phyloP scores from a whole-genome alignment of 2,329 filamentous ascomycete species.

The Aspergillus hortae region DNA sequence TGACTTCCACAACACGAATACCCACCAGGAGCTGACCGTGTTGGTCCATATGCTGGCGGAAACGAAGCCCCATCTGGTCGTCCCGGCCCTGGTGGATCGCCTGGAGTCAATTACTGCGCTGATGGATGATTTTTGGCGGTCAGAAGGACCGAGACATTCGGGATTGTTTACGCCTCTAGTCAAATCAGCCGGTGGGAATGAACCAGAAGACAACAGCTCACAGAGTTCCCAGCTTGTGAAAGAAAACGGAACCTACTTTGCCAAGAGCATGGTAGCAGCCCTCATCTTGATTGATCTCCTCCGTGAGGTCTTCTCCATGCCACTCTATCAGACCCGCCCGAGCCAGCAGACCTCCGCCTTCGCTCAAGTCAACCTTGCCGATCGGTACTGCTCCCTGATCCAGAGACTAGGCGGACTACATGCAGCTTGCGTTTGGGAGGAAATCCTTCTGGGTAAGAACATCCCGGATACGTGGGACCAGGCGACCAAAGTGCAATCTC shows the following conservation, averaged over 20 bases:
- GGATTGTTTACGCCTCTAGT: conserved; percentile 71
- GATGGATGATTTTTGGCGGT: conserved; percentile 61
- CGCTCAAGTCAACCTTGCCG: conserved; percentile 74
- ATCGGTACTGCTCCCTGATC: conserved; percentile 74
- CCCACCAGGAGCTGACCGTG: conserved; percentile 67
- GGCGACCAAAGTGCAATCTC: conserved; percentile 41
- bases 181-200: conserved; percentile 22
- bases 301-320: conserved; percentile 66
- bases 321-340: conserved; percentile 62
- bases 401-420: conserved; percentile 73
- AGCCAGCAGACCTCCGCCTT: conserved; percentile 61
- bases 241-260: conserved; percentile 67
- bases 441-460: conserved; percentile 68
- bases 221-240: conserved; percentile 35
- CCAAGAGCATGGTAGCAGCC: conserved; percentile 73
- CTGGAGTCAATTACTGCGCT: conserved; percentile 66
- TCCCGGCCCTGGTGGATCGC: conserved; percentile 76
- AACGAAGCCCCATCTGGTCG: conserved; percentile 70
- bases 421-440: conserved; percentile 77
- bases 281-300: conserved; percentile 74
- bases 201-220: conserved; percentile 16
- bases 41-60: conserved; percentile 78
- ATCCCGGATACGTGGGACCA: conserved; percentile 63
- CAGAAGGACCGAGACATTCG: conserved; percentile 43
- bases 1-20: conserved; percentile 64